Base-by-base conservation (phyloP, 192 early-diverging fungal genomes). In the Umbelopsis sp. region DNA sequence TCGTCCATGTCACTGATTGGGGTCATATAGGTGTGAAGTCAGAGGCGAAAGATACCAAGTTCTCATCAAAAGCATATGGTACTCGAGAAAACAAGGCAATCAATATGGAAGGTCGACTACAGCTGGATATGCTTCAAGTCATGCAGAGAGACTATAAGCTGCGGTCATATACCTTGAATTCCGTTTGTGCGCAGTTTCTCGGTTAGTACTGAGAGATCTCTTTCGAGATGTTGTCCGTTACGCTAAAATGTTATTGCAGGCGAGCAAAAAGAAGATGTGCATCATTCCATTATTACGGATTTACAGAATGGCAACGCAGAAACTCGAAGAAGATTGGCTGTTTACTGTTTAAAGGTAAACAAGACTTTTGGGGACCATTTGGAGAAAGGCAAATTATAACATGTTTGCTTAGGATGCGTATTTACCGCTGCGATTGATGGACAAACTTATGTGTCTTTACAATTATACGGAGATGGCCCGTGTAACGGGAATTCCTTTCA, bases 381-480 rank as follows among this genome's bases (percentile, higher is more conserved):
- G 18, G n/a, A 22, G 0, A n/a, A 50, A 50, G 10, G 27, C 52
- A 30, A 12, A 55, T 8, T 10, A 5, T 30, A 21, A 4, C 7
- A 16, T 22, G 30, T 50, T 66, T 66, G 12, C 13, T 64, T 61
- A 86, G 85, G 97, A 99, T 82, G 96, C 97, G 0, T 93, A 92
- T 71, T 76, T 99, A 20, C 97, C 97, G 9, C 91, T 95, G 71
- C 84, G 96, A 13, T 79, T 99, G 35, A 86, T 98, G 82, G 96
- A 99, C 78, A 99, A 99, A 76, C 87, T 99, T 10, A 98, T 99
- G 96, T 91, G 91, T 37, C 72, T 99, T 25, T 90, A 97, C 77
- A 99, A 99, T 80, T 95, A 96, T 64, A 94, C 94, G 69, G 96
- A 99, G 82, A 99, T 99, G 97, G 96, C 97, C 18, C 86, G 96